phyloP scores from a whole-genome alignment of 2,329 filamentous ascomycete genomes.

The Venturia asperata region DNA sequence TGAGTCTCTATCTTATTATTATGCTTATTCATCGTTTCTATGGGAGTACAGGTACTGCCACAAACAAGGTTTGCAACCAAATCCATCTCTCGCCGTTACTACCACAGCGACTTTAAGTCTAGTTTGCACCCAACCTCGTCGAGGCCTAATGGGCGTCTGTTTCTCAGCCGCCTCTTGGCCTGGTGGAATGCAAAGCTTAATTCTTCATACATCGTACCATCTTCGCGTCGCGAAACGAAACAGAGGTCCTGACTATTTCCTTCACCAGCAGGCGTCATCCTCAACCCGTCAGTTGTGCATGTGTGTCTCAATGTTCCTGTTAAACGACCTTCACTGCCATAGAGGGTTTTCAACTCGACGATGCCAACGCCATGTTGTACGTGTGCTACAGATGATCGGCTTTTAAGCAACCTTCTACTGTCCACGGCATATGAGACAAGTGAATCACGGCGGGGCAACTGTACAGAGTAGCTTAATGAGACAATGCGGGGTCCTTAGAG shows the following conservation, averaged over 20 bases:
- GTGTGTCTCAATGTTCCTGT: background rate
- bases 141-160: background rate
- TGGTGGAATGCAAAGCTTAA: background rate
- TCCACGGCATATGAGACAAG: background rate
- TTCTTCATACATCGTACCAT: background rate
- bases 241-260: background rate
- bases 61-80: slow-evolving; percentile 1
- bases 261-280: background rate
- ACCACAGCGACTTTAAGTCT: background rate
- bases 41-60: background rate
- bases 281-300: background rate
- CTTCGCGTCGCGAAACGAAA: background rate
- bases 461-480: background rate
- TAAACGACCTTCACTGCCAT: background rate
- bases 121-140: background rate
- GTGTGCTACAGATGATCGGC: background rate
- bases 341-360: background rate
- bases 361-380: background rate
- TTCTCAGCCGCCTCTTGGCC: background rate
- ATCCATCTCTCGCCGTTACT: background rate
- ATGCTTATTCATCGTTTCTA: background rate
- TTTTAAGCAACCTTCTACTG: background rate
- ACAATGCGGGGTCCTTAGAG: background rate
- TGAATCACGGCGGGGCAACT: background rate
- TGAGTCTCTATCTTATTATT: background rate